Base-by-base conservation (phyloP, 1,139 yeast genomes). In the Debaryomyces fabryi region DNA sequence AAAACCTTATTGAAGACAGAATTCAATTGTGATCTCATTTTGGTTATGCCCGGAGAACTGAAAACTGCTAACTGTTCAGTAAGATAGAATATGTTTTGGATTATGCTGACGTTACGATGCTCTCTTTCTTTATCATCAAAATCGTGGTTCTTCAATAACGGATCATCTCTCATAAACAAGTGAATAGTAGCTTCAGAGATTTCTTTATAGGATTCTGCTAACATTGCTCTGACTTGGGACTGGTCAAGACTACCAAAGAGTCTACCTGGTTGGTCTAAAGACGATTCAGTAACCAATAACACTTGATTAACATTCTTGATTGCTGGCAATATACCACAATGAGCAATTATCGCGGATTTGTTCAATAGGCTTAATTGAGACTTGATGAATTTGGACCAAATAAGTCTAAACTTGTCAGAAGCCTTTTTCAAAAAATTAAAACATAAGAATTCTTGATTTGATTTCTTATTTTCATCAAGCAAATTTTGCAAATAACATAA, bases 391-490 rank as follows among this genome's bases (percentile, higher is more conserved):
- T 78, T 80, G 32, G 69, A 67, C 96, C 96, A 89, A 20, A 72
- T 70, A 37, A 67, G 68, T 43, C 69, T 71, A 44, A 83, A 71
- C 58, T 80, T 80, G 34, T 84, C 85, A 21, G 72, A 69, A 3
- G 84, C 57, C 54, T 81, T 81, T 39, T 72, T 74, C 54, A 86
- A 69, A 51, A 79, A 72, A 42, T 78, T 75, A 52, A 79, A 72
- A 32, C 61, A 67, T 29, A 86, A 67, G 57, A 79, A 89, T 53
- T 88, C 96, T 61, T 86, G 92, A 62, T 84, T 81, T 2, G 86
- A 73, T 2, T 79, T 69, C 21, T 75, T 76, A 30, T 78, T 57
- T 3, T 72, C 68, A 24, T 69, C 72, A 13, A 72, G 56, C 20
- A 82, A 50, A 2, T 65, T 63, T 32, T 76, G 81, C 46, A 82